Conservation (phyloP, 306 rosid species). For the Chamaecrista fasciculata region DNA sequence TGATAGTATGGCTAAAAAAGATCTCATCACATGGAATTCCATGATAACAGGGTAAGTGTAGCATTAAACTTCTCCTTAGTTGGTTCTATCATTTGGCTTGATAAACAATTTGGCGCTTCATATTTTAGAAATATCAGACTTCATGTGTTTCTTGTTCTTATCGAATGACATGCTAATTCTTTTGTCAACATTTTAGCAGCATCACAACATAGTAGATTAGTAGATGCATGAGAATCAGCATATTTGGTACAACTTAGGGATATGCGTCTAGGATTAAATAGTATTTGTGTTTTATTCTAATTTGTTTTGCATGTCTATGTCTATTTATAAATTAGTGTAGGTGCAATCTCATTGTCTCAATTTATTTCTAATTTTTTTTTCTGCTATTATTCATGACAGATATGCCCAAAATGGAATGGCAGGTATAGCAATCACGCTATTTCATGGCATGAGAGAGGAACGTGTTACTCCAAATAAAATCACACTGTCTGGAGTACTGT, state of each 20-base stretch:
- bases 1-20: constrained; percentile 57
- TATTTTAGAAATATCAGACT: background rate
- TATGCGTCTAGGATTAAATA: background rate
- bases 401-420: constrained; percentile 95
- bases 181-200: background rate
- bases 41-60: constrained; percentile 71
- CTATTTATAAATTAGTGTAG: constrained; percentile 6
- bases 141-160: background rate
- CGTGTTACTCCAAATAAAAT: constrained; percentile 60
- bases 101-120: background rate
- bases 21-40: constrained; percentile 83
- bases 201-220: background rate
- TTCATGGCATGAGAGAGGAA: constrained; percentile 60
- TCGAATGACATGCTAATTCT: background rate
- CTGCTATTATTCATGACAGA: constrained; percentile 42
- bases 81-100: constrained; percentile 5
- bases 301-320: background rate
- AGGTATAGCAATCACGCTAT: constrained; percentile 67
- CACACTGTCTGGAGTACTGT: constrained; percentile 66
- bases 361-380: background rate
- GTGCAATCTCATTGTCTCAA: constrained; percentile 21
- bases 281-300: background rate
- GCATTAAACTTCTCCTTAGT: background rate
- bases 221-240: background rate
- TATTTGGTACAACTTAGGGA: background rate